A percentile compares a stretch with the other conserved stretches of the same genome.
These are phyloP conservation scores for Aphanocladium album DNA, from an alignment of 2,329 filamentous ascomycete genomes.

Conservation along the genomic window DNA sequence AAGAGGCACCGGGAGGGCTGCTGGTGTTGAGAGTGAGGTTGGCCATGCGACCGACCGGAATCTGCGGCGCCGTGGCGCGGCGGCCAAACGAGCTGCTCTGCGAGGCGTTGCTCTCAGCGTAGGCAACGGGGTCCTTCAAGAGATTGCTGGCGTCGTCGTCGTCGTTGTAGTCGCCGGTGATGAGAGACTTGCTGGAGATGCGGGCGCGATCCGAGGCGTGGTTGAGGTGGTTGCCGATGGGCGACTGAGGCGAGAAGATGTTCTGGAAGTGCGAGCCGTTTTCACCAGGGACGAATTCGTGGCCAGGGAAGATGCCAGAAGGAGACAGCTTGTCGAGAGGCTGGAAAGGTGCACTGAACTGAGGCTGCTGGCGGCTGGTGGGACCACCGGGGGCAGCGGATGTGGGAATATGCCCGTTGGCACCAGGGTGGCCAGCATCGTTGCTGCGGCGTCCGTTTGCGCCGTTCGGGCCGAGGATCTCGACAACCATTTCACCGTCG, in stretches of 20 bases:
- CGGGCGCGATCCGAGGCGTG: conserved; percentile 46
- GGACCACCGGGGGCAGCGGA: conserved; percentile 34
- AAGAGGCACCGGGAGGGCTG: conserved; percentile 45
- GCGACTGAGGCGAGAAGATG: conserved; percentile 68
- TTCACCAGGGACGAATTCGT: conserved; percentile 54
- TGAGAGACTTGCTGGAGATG: conserved; percentile 64
- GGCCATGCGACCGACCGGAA: conserved; percentile 64
- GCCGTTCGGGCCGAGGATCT: conserved; percentile 47
- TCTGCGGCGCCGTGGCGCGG: conserved; percentile 65
- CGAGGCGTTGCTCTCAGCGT: conserved; percentile 54
- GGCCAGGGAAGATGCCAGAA: conserved; percentile 46
- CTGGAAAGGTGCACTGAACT: conserved; percentile 57
- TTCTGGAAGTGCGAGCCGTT: conserved; percentile 51
- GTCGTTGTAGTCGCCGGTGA: conserved; percentile 59
- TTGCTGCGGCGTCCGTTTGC: conserved; percentile 23
- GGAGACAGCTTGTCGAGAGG: conserved; percentile 58
- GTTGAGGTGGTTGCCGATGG: conserved; percentile 61
- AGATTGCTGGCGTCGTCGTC: conserved; percentile 67
- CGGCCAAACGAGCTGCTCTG: conserved; percentile 38
- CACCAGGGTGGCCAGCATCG: conserved; percentile 16
- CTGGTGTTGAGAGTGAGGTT: conserved; percentile 66
- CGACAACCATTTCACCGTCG: conserved; percentile 49
- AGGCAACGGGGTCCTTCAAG: conserved; percentile 67
- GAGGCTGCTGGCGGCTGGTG: conserved; percentile 46
- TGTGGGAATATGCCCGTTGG: conserved; percentile 25